A percentile compares a stretch with the other conserved stretches of the same genome.
Conservation (phyloP, 2,329 filamentous ascomycete genomes). For the Catunica adiposa region DNA sequence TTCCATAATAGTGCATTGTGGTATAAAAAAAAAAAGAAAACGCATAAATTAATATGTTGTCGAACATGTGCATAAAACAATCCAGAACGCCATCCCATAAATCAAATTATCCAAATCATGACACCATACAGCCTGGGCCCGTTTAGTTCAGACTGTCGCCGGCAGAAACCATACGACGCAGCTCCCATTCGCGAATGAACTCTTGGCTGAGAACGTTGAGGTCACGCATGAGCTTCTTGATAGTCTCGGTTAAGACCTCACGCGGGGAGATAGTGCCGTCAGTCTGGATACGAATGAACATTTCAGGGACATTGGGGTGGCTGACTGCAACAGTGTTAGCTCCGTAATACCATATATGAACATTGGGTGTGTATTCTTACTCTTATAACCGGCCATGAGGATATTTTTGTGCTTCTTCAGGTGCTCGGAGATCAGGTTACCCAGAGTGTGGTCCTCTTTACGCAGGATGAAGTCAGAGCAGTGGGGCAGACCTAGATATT, state of each 20-base stretch:
- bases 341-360: background rate
- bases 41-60: background rate
- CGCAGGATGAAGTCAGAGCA: constrained; percentile 89
- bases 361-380: constrained; percentile 26
- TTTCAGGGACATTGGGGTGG: constrained; percentile 44
- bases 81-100: constrained; percentile 5
- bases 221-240: constrained; percentile 66
- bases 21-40: background rate
- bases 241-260: constrained; percentile 66
- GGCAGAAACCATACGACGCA: constrained; percentile 66
- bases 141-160: constrained; percentile 28
- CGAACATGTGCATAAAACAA: background rate
- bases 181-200: constrained; percentile 82
- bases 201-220: constrained; percentile 66
- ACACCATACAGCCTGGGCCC: background rate
- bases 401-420: constrained; percentile 74
- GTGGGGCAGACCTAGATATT: constrained; percentile 66
- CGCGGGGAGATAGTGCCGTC: constrained; percentile 80
- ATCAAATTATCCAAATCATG: background rate
- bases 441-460: constrained; percentile 94
- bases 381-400: constrained; percentile 82
- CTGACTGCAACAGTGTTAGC: constrained; percentile 25
- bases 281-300: constrained; percentile 70
- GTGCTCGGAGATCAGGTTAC: constrained; percentile 72
- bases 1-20: background rate